Percentiles rank a stretch among this genome's conserved stretches.
phyloP scores from a whole-genome alignment of 306 rosid species.

The Inga oerstediana region DNA sequence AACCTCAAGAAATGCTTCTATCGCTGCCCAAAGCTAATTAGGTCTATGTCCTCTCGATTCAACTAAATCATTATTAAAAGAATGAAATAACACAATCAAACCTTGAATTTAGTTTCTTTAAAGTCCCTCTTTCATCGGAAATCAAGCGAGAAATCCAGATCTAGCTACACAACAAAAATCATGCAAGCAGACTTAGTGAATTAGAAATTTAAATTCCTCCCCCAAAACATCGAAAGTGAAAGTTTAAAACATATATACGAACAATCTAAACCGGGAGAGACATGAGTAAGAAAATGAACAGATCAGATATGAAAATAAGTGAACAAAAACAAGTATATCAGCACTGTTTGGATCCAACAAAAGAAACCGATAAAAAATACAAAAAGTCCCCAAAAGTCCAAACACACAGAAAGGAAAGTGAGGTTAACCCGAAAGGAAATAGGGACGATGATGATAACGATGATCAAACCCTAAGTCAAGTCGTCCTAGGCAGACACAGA shows the following conservation, averaged over 20 bases:
- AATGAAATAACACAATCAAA: neutral
- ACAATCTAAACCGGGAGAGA: neutral
- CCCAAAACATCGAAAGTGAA: neutral
- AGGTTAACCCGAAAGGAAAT: slow-evolving; percentile 32
- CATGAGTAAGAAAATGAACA: neutral
- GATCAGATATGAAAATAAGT: neutral
- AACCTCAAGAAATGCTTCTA: neutral
- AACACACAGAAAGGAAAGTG: neutral
- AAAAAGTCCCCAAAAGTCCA: neutral
- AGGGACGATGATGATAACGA: slow-evolving; percentile 20
- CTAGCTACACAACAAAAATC: neutral
- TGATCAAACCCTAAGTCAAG: slow-evolving; percentile 36
- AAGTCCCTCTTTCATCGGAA: neutral
- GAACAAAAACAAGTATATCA: neutral
- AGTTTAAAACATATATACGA: neutral
- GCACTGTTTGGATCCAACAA: neutral
- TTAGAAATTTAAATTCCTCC: neutral
- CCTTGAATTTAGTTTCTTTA: neutral
- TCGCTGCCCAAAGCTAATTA: neutral
- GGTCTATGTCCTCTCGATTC: neutral
- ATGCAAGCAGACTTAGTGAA: neutral
- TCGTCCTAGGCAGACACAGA: neutral
- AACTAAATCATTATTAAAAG: slow-evolving; percentile 1
- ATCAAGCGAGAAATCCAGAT: neutral
- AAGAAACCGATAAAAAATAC: neutral